These are phyloP conservation scores for Lactifluus piperatus DNA, from an alignment of 768 basidiomycete genomes.

Conservation along the genomic window DNA sequence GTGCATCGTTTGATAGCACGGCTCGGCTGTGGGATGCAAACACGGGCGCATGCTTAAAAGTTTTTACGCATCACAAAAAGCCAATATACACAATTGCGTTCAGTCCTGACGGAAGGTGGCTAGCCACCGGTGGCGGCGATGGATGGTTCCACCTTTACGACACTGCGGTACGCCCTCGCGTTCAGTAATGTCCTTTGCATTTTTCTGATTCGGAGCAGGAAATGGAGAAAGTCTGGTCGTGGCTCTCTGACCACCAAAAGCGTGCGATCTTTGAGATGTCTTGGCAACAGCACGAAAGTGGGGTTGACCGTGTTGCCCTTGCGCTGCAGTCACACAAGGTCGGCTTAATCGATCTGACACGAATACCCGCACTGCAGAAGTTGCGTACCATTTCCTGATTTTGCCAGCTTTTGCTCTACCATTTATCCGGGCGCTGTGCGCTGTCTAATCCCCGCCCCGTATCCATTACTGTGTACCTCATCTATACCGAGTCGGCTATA, in stretches of 20 bases:
- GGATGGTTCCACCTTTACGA: slow-evolving; percentile 68
- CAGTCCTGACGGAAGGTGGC: slow-evolving; percentile 60
- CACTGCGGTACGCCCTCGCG: slow-evolving; percentile 41
- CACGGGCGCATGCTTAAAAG: slow-evolving; percentile 64
- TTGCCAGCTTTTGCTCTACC: not conserved
- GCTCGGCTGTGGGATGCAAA: slow-evolving; percentile 77
- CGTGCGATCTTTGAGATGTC: slow-evolving; percentile 21
- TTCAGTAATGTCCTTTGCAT: not conserved
- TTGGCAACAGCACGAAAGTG: slow-evolving; percentile 22
- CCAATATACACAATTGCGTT: slow-evolving; percentile 69
- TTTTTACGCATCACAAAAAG: slow-evolving; percentile 62
- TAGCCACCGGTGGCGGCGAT: slow-evolving; percentile 76
- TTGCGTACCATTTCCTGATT: not conserved
- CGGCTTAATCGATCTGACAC: slow-evolving; percentile 55
- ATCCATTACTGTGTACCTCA: not conserved
- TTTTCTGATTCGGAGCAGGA: not conserved
- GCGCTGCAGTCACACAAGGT: slow-evolving; percentile 60
- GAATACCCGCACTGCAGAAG: slow-evolving; percentile 31
- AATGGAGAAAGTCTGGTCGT: slow-evolving; percentile 20
- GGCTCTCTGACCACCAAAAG: slow-evolving; percentile 14
- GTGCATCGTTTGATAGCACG: slow-evolving; percentile 74
- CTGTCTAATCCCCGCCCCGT: not conserved
- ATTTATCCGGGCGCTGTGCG: not conserved
- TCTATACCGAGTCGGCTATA: not conserved
- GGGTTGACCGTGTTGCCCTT: slow-evolving; percentile 53